Conservation (phyloP, 164 flowering plant species). For the Warburgia ugandensis region DNA sequence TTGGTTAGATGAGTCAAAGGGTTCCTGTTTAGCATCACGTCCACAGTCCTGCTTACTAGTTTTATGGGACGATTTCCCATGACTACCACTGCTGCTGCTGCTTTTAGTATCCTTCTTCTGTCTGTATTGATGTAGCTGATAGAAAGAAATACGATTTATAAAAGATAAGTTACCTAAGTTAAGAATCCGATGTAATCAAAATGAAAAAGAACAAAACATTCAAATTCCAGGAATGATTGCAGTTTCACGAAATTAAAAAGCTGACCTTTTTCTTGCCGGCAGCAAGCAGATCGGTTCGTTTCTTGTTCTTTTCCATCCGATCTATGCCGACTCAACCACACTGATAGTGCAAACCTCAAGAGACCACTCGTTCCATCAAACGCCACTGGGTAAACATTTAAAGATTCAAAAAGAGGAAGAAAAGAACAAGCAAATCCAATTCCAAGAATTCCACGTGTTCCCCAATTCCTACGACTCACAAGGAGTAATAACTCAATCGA, state of each 20-base stretch:
- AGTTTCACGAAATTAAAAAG: neutral
- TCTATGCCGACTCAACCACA: neutral
- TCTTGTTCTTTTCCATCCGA: conserved; percentile 79
- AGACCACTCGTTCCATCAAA: neutral
- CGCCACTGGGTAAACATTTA: neutral
- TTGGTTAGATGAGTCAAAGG: conserved; percentile 5
- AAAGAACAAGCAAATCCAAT: too few species aligned
- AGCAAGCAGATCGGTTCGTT: conserved; percentile 71
- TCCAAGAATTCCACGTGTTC: too few species aligned
- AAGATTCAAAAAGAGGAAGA: too few species aligned
- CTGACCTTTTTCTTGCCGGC: conserved; percentile 82
- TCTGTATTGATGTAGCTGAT: conserved; percentile 83
- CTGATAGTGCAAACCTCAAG: neutral
- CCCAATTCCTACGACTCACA: too few species aligned
- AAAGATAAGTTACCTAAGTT: neutral
- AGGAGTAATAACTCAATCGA: too few species aligned
- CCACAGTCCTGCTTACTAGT: conserved; percentile 39
- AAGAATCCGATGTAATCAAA: neutral
- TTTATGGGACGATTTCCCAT: conserved; percentile 46
- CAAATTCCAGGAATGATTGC: neutral
- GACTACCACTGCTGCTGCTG: conserved; percentile 34
- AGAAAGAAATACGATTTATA: conserved; percentile 4
- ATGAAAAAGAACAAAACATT: neutral
- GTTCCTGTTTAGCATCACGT: conserved; percentile 7
- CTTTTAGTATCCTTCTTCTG: conserved; percentile 77